Conservation (phyloP, 805 yeast genomes). For the Pichia sporocuriosa region DNA sequence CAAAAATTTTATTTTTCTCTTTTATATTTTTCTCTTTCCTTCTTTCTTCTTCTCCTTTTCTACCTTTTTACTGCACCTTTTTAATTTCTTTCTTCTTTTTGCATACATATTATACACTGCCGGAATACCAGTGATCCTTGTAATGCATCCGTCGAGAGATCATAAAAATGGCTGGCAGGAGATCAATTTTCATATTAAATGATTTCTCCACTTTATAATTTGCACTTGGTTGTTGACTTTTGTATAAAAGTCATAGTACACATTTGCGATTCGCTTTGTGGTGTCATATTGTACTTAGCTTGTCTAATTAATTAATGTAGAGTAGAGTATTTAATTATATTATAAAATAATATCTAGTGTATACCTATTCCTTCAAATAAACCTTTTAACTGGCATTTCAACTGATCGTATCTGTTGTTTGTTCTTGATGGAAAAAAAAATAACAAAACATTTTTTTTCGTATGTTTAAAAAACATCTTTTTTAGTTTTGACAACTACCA, state of each 20-base stretch:
- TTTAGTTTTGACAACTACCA: no score
- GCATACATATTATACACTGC: slow-evolving; percentile 30
- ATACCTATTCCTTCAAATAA: no score
- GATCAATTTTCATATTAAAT: slow-evolving; percentile 16
- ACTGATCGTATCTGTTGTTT: no score
- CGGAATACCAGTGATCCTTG: slow-evolving; percentile 37
- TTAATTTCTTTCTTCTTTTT: slow-evolving; percentile 9
- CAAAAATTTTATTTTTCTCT: not conserved
- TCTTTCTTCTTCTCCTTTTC: not conserved
- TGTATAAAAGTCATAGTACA: slow-evolving; percentile 1
- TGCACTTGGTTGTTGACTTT: slow-evolving; percentile 10
- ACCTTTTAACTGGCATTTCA: no score
- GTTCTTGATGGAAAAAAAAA: no score
- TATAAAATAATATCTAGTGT: no score
- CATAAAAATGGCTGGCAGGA: slow-evolving; percentile 39
- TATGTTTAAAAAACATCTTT: no score
- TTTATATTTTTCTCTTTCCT: not conserved
- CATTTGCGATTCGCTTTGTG: slow-evolving; percentile 29
- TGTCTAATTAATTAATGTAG: not conserved
- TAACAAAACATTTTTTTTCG: no score
- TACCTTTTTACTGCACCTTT: not conserved
- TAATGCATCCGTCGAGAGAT: slow-evolving; percentile 24
- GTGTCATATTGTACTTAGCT: slow-evolving; percentile 15
- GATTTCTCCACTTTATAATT: slow-evolving; percentile 25
- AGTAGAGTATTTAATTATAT: not conserved